A percentile compares a stretch with the other conserved stretches of the same genome.
These are phyloP conservation scores for Byssochlamys sp. DNA, from an alignment of 2,329 filamentous ascomycete genomes.

Conservation along the genomic window DNA sequence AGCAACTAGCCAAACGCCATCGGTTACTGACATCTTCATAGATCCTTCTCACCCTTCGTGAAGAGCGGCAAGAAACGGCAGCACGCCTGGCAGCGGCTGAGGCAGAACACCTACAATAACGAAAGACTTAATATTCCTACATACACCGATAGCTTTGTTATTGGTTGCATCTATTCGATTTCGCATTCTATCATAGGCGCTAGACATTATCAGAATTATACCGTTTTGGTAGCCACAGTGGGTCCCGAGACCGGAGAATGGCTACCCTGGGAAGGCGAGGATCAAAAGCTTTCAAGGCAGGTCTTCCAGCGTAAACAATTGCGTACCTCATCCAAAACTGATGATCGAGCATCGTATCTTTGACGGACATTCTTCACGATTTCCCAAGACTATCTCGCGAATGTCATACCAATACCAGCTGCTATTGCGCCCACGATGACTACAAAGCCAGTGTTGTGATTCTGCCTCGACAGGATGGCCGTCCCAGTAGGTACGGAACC, in stretches of 20 bases:
- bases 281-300: background rate
- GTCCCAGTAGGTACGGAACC: slow-evolving; percentile 5
- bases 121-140: background rate
- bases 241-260: background rate
- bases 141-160: background rate
- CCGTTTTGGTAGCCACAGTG: background rate
- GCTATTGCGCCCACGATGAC: slow-evolving; percentile 23
- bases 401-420: slow-evolving; percentile 12
- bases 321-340: background rate
- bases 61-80: slow-evolving; percentile 26
- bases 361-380: background rate
- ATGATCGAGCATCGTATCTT: background rate
- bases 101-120: slow-evolving; percentile 4
- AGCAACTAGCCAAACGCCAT: background rate
- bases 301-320: background rate
- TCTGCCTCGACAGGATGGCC: slow-evolving; percentile 12
- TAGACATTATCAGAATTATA: background rate
- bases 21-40: slow-evolving; percentile 10
- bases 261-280: background rate
- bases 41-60: slow-evolving; percentile 27
- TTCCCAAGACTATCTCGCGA: slow-evolving; percentile 3
- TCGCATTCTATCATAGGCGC: background rate
- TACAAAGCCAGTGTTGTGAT: slow-evolving; percentile 17
- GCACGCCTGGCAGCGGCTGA: slow-evolving; percentile 13
- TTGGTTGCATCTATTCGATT: background rate